phyloP scores from a whole-genome alignment of 2,329 filamentous ascomycete species.

The Aspergillus fumigatus region DNA sequence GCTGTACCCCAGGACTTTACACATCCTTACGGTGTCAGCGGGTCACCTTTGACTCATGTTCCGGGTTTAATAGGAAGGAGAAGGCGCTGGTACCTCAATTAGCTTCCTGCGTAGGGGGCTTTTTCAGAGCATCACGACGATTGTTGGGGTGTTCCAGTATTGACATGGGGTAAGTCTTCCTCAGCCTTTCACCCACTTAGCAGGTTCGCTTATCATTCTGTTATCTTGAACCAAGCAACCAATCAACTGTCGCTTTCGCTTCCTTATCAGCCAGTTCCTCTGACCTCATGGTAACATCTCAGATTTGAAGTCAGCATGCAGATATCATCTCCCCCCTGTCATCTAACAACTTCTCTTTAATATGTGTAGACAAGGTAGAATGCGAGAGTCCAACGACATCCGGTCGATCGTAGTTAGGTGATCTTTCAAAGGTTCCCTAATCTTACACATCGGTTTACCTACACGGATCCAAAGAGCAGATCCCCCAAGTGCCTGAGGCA shows the following conservation, averaged over 20 bases:
- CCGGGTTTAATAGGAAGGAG: background rate
- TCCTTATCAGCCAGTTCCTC: conserved; percentile 1
- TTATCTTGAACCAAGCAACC: conserved; percentile 2
- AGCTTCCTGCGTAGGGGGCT: background rate
- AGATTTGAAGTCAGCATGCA: background rate
- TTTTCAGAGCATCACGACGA: background rate
- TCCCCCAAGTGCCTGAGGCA: too few relatives aligned
- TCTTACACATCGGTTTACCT: background rate
- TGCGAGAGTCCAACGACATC: background rate
- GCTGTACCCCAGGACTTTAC: too few relatives aligned
- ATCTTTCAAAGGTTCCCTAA: background rate
- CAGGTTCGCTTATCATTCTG: background rate
- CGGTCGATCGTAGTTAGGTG: background rate
- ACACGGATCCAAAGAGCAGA: background rate
- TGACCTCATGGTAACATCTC: background rate
- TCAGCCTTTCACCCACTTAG: background rate
- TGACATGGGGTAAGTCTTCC: too few relatives aligned
- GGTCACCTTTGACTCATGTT: background rate
- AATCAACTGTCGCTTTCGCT: conserved; percentile 2
- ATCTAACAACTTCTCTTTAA: background rate
- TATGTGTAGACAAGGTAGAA: too few relatives aligned
- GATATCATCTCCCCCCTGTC: background rate
- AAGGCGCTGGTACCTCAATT: background rate
- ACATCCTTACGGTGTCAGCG: background rate
- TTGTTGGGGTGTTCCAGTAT: background rate